Percentiles rank a stretch among this genome's conserved stretches.
phyloP scores from a whole-genome alignment of 2,329 filamentous ascomycete genomes.

The Fusarium sarcochroum region DNA sequence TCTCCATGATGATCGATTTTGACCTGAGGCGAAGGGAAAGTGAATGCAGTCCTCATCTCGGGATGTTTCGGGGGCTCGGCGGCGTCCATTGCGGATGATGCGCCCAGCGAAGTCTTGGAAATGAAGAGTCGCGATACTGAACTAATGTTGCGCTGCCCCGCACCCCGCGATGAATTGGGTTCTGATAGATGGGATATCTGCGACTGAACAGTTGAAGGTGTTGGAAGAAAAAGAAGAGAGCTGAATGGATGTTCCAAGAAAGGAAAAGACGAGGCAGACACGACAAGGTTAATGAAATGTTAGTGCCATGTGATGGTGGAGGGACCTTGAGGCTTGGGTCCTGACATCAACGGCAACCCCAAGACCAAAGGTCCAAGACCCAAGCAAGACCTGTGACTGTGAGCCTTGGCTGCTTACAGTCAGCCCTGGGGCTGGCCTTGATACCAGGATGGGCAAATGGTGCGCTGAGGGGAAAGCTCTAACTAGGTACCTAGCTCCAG shows the following conservation, averaged over 20 bases:
- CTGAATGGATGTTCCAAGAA: background rate
- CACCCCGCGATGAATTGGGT: conserved; percentile 29
- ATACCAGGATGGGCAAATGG: conserved; percentile 4
- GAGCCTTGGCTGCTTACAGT: conserved; percentile 21
- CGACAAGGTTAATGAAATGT: background rate
- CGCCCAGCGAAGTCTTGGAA: background rate
- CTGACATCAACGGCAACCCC: background rate
- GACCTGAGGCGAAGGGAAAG: conserved; percentile 51
- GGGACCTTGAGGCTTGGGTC: conserved; percentile 1
- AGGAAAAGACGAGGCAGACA: background rate
- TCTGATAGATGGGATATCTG: background rate
- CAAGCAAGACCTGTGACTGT: conserved; percentile 3
- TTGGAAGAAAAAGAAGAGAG: background rate
- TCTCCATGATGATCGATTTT: conserved; percentile 50
- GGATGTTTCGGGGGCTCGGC: conserved; percentile 29
- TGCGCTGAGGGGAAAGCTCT: conserved; percentile 4
- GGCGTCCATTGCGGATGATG: conserved; percentile 42
- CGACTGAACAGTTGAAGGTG: background rate
- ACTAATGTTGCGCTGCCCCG: conserved; percentile 41
- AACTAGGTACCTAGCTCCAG: background rate
- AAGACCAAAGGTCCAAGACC: no score
- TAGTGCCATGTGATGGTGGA: conserved; percentile 11
- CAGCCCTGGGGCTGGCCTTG: background rate
- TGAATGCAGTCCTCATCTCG: conserved; percentile 41
- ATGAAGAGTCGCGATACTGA: background rate